Base-by-base conservation (phyloP, 495 filamentous ascomycete genomes). In the Trichoderma gamsii region DNA sequence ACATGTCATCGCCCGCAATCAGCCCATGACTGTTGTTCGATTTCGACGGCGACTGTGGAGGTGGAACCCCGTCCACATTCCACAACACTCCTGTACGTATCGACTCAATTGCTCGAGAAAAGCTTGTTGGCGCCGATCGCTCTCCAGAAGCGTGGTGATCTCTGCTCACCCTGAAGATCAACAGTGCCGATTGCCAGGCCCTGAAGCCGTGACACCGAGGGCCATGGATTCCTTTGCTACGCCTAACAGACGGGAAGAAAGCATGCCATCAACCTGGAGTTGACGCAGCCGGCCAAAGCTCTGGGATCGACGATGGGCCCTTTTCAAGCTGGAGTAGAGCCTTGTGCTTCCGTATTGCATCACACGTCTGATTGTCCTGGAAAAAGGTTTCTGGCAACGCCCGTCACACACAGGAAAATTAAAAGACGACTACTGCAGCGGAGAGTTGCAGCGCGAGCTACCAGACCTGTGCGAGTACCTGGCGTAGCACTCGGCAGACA, bases 141-240 rank as follows among this genome's bases (percentile, higher is more conserved):
- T 29, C 27, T 61, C 25, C 56, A 21, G n/a, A 61, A 25, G 29
- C 8, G 23, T 61, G 56, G 11, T 27, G 25, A 61, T 61, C 56
- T 32, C 56, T 61, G 25, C 56, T 18, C 56, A 29, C 56, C 56
- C 56, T 35, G 56, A 61, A 61, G 56, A 61, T 61, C 56, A 61
- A 61, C 23, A 32, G 56, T 59, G 51, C 23, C n/a, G 23, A 59
- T 59, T 16, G 23, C 21, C 51, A 27, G 21, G 21, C 8, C 21
- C n/a, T 59, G 9, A 21, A 59, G 23, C 51, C 51, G 21, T 12
- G 51, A 21, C n/a, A 27, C 51, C 6, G n/a, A 49, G 44, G 15
- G 35, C 35, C 35, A 38, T 38, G 35, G 35, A 38, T 38, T 38
- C 35, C 21, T 27, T 23, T 21, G 51, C n/a, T 59, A 59, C n/a